A percentile compares a stretch with the other conserved stretches of the same genome.
Evolutionary conservation across 768 basidiomycete genomes (phyloP).

Genomic region (Russula ochroleuca): DNA sequence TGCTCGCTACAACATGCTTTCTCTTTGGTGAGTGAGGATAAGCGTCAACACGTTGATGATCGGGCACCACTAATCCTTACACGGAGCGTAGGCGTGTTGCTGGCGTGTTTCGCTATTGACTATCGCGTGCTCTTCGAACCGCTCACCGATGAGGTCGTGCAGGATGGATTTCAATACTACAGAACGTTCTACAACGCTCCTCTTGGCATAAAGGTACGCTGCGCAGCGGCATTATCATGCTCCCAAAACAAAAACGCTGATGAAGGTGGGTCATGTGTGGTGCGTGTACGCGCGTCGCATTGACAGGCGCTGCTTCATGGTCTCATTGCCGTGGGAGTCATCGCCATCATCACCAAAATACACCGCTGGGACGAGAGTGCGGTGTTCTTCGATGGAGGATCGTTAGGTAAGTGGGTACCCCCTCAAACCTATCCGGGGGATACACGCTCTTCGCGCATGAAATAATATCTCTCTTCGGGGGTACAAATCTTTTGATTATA

Average conservation of each 20-base stretch:
- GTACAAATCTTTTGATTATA: neutral
- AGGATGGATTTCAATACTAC: slow-evolving; percentile 87
- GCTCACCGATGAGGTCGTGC: slow-evolving; percentile 57
- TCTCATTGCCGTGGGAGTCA: slow-evolving; percentile 71
- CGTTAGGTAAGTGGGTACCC: slow-evolving; percentile 59
- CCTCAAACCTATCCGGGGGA: neutral
- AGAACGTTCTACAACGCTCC: slow-evolving; percentile 90
- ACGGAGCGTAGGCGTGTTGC: slow-evolving; percentile 57
- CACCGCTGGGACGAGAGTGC: slow-evolving; percentile 89
- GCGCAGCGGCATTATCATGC: neutral
- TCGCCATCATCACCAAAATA: slow-evolving; percentile 74
- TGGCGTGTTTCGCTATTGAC: slow-evolving; percentile 86
- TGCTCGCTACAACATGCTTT: slow-evolving; percentile 83
- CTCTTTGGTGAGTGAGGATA: slow-evolving; percentile 64
- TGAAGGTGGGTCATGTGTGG: neutral
- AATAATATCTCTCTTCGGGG: neutral
- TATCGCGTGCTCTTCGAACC: slow-evolving; percentile 73
- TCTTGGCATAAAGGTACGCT: slow-evolving; percentile 80
- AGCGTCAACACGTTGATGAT: slow-evolving; percentile 5
- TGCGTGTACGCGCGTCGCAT: neutral
- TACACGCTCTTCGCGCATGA: neutral
- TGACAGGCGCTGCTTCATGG: slow-evolving; percentile 79
- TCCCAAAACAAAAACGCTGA: neutral
- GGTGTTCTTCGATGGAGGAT: slow-evolving; percentile 90
- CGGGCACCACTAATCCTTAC: slow-evolving; percentile 6